Base-by-base conservation (phyloP, 2,329 filamentous ascomycete species). In the Fusarium floridanum region DNA sequence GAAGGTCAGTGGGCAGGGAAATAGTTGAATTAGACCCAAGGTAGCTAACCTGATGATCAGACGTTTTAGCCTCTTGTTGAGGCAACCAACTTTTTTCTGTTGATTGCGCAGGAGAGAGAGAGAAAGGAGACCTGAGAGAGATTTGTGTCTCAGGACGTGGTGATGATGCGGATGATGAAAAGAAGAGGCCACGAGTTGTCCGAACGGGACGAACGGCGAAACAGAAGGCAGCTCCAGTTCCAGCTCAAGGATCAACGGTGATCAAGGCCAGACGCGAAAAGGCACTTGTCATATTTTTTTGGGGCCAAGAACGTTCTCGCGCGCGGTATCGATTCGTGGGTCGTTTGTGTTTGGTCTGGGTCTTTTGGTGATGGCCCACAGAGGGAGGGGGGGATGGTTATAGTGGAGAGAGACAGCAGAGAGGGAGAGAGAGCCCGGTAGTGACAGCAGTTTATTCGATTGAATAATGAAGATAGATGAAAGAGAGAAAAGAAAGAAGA, bases 261-360 rank as follows among this genome's bases (percentile, higher is more conserved):
- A 43, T 57, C 48, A 57, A 64, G 48, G 20, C 22, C 48, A 57
- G 27, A 43, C 36, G 34, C 22, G 48, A 57, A 16, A 64, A 43
- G 48, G n/a, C 48, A 64, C 61, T 39, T 57, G 61, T 64, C 61
- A 57, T 64, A 64, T 64, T 64, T 24, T 34, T 34, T 53, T 39
- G 48, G 48, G 48, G 22, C 27, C 16, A 14, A 22, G 27, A 41
- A 61, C 22, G 36, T 12, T 34, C 34, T 39, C 24, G 43, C 32
- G 59, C 24, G 43, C 32, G 24, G 41, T 48, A 48, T 48, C 43
- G 43, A 48, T 50, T 29, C 45, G 24, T 50, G 24, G 45, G 45
- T 29, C 22, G 32, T 34, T 34, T 11, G 10, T 34, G 32, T 34
- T 2, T 29, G 45, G 45, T 50, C 45, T 27, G 22, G 45, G 43